A percentile compares a stretch with the other conserved stretches of the same genome.
Evolutionary conservation across 1,139 yeast species (phyloP).

Genomic region (Suhomyces ambrosiae): DNA sequence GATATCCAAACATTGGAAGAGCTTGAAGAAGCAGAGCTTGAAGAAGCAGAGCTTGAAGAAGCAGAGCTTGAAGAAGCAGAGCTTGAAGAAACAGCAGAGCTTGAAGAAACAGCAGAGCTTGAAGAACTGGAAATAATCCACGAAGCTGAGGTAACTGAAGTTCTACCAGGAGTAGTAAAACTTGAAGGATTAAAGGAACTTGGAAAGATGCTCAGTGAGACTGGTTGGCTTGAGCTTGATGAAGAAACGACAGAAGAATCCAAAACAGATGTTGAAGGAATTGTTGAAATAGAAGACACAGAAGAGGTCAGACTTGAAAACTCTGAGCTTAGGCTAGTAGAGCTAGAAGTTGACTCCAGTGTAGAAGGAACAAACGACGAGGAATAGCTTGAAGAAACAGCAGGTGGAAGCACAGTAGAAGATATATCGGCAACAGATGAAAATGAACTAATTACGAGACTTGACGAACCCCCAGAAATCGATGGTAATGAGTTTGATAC

Average conservation of each 20-base stretch:
- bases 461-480: too few species aligned
- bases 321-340: not conserved
- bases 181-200: too few species aligned
- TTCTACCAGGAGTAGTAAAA: too few species aligned
- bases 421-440: too few species aligned
- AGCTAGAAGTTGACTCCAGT: not conserved
- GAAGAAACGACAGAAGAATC: too few species aligned
- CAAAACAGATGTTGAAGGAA: too few species aligned
- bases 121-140: not conserved
- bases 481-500: not conserved
- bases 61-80: not conserved
- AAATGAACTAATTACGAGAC: too few species aligned
- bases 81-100: constrained; percentile 1
- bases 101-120: not conserved
- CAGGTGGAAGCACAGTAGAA: not conserved
- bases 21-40: not conserved
- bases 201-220: too few species aligned
- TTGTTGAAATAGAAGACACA: too few species aligned
- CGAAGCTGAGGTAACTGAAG: constrained; percentile 1
- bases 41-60: not conserved
- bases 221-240: too few species aligned
- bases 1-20: not conserved
- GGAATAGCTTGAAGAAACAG: too few species aligned
- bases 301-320: too few species aligned
- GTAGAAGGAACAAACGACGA: not conserved